Percentiles rank a stretch among this genome's conserved stretches.
Evolutionary conservation across 1,284 basidiomycete genomes (phyloP).

Genomic region (Wallemia mellicola): DNA sequence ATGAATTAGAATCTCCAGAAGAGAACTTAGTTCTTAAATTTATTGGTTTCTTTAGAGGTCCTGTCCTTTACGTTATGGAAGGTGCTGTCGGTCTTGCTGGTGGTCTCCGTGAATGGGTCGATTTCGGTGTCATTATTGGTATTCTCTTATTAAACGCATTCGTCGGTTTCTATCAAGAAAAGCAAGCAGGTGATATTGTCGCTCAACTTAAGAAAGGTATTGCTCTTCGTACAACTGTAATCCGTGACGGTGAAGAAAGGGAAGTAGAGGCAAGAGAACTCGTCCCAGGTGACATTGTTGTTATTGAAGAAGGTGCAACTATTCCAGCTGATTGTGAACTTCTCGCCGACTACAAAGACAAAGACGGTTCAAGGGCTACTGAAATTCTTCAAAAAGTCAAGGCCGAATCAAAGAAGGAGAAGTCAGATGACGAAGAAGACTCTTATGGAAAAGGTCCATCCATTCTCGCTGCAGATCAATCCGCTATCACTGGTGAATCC

Average conservation of each 20-base stretch:
- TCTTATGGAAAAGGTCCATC: conserved; percentile 21
- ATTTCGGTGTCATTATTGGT: conserved; percentile 86
- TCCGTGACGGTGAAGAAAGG: conserved; percentile 47
- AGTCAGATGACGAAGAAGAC: conserved; percentile 15
- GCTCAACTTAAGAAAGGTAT: conserved; percentile 98
- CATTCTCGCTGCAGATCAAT: conserved; percentile 51
- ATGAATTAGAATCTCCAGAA: conserved; percentile 54
- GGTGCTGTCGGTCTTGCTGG: conserved; percentile 88
- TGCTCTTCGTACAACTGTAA: conserved; percentile 81
- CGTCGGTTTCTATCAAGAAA: conserved; percentile 95
- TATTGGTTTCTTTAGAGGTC: conserved; percentile 95
- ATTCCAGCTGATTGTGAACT: conserved; percentile 2
- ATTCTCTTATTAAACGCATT: conserved; percentile 78
- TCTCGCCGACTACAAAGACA: conserved; percentile 10
- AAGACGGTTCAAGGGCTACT: conserved; percentile 16
- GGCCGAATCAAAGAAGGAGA: conserved; percentile 5
- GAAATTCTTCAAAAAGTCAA: conserved; percentile 7
- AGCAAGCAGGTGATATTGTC: conserved; percentile 87
- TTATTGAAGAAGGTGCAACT: conserved; percentile 11
- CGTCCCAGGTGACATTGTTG: conserved; percentile 74
- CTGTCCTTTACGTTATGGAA: conserved; percentile 98
- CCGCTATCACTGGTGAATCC: conserved; percentile 83
- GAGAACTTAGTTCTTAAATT: conserved; percentile 73
- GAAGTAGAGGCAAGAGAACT: conserved; percentile 68
- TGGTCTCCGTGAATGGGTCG: conserved; percentile 83